Evolutionary conservation across 495 filamentous ascomycete genomes (phyloP), one percentile per base, ranked within the genome.

Genomic region (Pyronema omphalodes): DNA sequence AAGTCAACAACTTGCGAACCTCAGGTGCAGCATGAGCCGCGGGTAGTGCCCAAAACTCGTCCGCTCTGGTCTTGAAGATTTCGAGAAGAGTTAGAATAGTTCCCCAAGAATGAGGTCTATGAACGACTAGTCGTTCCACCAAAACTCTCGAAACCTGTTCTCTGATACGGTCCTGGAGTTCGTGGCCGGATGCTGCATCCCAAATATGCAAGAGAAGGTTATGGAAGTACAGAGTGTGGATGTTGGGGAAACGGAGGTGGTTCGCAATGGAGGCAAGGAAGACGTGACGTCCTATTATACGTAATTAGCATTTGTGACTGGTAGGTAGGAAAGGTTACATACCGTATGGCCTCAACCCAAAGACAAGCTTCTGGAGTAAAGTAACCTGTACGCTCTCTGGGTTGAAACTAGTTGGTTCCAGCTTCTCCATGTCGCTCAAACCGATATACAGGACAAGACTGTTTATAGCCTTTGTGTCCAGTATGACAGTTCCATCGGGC

Each of bases 81-180:
- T 96, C 93, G 44, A 93, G 70, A 47, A 93, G 74, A 17, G 87
- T 93, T 54, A 93, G 81, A 66, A 95, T 84, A 40, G 96, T 68
- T 12, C 91, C 91, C 91, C 91, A 99, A 11, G 91, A 88, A 66
- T 96, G 93, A 34, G 91, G 91, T 65, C 88, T 86, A 66, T 84
- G 86, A 14, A 88, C 86, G 49, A 89, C 78, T 47, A 94, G 69
- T 39, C 91, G 76, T 71, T 99, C 91, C 5, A 95, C 67, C 43
- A 96, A 69, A 43, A 95, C 79, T 19, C 88, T 78, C 43, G 85
- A 84, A 57, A 96, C 85, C 66, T 93, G 84, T 68, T 96, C 81
- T 33, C 87, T 82, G 49, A 94, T 80, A 52, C 91, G 85, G 1
- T 74, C 75, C 62, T 86, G 82, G 61, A 88, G 81, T 35, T 81